Evolutionary conservation across 345 rosid genomes (phyloP).

Genomic region (Brassica cretica): DNA sequence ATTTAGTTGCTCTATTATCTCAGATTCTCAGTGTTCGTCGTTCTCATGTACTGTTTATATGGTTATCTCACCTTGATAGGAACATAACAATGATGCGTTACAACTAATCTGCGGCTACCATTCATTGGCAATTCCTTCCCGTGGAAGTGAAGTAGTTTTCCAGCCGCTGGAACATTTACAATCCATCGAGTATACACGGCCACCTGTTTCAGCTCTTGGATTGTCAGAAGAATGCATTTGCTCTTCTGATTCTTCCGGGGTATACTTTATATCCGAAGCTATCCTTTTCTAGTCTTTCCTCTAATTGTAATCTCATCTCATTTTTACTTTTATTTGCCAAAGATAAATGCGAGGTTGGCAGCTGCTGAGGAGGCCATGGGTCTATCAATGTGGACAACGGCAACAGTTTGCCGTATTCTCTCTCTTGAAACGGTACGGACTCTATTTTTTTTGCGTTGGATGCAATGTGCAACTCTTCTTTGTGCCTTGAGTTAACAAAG

Average conservation of each 20-base stretch:
- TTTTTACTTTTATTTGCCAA: constrained; percentile 32
- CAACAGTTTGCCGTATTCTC: constrained; percentile 89
- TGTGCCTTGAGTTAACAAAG: constrained; percentile 31
- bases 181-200: constrained; percentile 73
- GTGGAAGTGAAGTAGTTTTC: constrained; percentile 69
- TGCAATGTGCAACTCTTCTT: constrained; percentile 2
- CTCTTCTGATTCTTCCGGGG: constrained; percentile 67
- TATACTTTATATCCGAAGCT: constrained; percentile 35
- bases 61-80: constrained; percentile 52
- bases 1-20: constrained; percentile 11
- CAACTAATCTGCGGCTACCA: constrained; percentile 90
- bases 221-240: constrained; percentile 45
- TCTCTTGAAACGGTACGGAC: constrained; percentile 84
- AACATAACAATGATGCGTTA: constrained; percentile 73
- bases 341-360: constrained; percentile 71
- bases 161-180: constrained; percentile 92
- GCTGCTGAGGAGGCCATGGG: constrained; percentile 93
- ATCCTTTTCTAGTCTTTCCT: constrained; percentile 20
- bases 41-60: constrained; percentile 28
- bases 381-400: constrained; percentile 94
- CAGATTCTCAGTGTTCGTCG: neutral
- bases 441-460: constrained; percentile 17
- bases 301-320: constrained; percentile 26
- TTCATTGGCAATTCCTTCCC: constrained; percentile 60
- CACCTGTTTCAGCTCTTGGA: constrained; percentile 61